Evolutionary conservation across 1,139 yeast species (phyloP).

Genomic region (Suzukiozyma palmioleophila): DNA sequence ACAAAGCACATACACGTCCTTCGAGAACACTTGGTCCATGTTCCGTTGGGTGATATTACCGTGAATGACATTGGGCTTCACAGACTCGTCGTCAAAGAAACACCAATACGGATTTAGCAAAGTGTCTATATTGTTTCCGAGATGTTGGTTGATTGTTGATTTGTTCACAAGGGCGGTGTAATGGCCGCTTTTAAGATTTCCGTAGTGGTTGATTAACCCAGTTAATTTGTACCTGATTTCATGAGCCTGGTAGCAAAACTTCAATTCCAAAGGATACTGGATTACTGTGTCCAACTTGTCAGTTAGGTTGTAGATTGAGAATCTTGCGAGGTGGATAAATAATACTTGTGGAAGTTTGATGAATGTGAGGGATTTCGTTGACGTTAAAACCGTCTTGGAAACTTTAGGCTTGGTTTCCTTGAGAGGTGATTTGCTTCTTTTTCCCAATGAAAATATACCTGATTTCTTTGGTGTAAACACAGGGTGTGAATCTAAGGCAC

Average conservation of each 20-base stretch:
- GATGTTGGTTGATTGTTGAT: constrained; percentile 24
- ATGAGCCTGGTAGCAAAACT: constrained; percentile 43
- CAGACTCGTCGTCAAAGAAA: constrained; percentile 67
- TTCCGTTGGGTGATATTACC: constrained; percentile 36
- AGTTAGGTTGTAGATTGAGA: constrained; percentile 49
- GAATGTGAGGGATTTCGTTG: constrained; percentile 56
- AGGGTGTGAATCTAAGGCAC: constrained; percentile 33
- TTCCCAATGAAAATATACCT: constrained; percentile 33
- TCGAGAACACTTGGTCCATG: constrained; percentile 41
- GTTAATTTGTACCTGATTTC: constrained; percentile 47
- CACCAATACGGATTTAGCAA: constrained; percentile 50
- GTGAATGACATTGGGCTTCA: constrained; percentile 44
- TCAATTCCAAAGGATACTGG: constrained; percentile 47
- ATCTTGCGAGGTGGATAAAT: constrained; percentile 61
- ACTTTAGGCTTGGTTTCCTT: constrained; percentile 14
- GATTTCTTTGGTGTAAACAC: constrained; percentile 30
- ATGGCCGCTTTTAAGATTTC: constrained; percentile 70
- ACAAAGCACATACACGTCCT: constrained; percentile 71
- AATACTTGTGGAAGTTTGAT: constrained; percentile 61
- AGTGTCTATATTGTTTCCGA: constrained; percentile 15
- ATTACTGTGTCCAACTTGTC: constrained; percentile 53
- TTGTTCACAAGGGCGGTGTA: constrained; percentile 67
- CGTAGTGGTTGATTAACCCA: constrained; percentile 68
- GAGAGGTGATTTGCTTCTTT: constrained; percentile 33
- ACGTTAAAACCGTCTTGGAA: constrained; percentile 10